Evolutionary conservation across 805 yeast genomes (phyloP).

Genomic region (Metschnikowia cerradonensis): DNA sequence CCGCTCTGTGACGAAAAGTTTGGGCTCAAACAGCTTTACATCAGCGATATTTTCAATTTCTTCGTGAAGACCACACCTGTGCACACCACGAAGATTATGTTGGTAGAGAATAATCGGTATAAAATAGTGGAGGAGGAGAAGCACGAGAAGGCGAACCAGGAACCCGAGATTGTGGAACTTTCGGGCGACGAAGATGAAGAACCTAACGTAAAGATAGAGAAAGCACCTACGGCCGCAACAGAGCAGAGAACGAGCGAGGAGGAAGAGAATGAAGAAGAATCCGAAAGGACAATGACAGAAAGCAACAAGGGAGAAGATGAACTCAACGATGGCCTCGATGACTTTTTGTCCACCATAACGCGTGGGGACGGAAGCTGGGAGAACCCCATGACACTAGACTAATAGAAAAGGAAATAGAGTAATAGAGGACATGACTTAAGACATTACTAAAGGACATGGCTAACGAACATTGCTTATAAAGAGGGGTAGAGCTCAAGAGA

Average conservation of each 20-base stretch:
- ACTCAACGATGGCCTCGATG: constrained; percentile 30
- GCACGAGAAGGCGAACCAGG: constrained; percentile 11
- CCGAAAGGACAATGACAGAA: not conserved
- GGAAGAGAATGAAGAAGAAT: not conserved
- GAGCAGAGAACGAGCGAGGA: not conserved
- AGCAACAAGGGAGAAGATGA: constrained; percentile 8
- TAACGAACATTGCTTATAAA: no score
- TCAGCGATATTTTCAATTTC: constrained; percentile 39
- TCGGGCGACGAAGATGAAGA: constrained; percentile 29
- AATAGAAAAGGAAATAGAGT: not conserved
- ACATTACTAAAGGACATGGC: no score
- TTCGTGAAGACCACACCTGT: constrained; percentile 38
- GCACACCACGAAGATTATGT: constrained; percentile 32
- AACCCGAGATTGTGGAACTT: constrained; percentile 25
- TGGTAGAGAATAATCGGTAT: constrained; percentile 32
- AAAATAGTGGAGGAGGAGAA: constrained; percentile 28
- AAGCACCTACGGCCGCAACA: not conserved
- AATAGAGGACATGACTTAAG: no score
- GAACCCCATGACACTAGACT: constrained; percentile 38
- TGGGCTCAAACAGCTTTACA: constrained; percentile 29
- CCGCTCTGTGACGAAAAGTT: constrained; percentile 38
- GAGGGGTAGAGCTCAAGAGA: no score
- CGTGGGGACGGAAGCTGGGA: constrained; percentile 36
- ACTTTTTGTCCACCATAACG: constrained; percentile 21
- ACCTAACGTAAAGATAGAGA: constrained; percentile 7